Percentiles rank a stretch among this genome's conserved stretches.
phyloP scores from a whole-genome alignment of 768 basidiomycete genomes.

The Russula sp. region DNA sequence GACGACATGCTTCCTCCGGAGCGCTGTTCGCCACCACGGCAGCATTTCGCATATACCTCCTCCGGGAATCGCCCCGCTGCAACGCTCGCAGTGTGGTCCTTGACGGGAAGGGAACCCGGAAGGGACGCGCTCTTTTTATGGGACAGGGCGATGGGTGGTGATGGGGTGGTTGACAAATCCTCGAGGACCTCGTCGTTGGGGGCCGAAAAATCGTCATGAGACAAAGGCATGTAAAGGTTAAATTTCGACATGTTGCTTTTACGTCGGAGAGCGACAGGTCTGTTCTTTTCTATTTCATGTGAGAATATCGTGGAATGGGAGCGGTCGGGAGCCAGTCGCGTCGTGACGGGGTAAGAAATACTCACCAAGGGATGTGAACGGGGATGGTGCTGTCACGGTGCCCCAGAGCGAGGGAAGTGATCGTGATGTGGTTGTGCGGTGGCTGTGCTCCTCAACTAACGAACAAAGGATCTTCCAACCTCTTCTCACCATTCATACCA shows the following conservation, averaged over 20 bases:
- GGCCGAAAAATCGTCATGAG: not conserved
- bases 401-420: no score
- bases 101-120: not conserved
- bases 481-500: no score
- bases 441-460: no score
- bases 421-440: no score
- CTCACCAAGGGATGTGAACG: no score
- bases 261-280: no score
- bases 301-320: no score
- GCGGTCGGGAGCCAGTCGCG: no score
- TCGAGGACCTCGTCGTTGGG: not conserved
- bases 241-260: conserved; percentile 1
- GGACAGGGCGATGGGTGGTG: not conserved
- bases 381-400: no score
- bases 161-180: not conserved
- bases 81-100: conserved; percentile 1
- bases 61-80: conserved; percentile 30
- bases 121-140: not conserved
- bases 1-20: conserved; percentile 49
- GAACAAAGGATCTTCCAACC: no score
- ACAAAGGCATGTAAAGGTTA: not conserved
- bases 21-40: conserved; percentile 56
- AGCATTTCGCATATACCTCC: conserved; percentile 60
- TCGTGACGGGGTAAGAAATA: no score
- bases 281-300: not conserved